Conservation (phyloP, 2,329 filamentous ascomycete genomes). For the Fusarium sterilihyphosum region DNA sequence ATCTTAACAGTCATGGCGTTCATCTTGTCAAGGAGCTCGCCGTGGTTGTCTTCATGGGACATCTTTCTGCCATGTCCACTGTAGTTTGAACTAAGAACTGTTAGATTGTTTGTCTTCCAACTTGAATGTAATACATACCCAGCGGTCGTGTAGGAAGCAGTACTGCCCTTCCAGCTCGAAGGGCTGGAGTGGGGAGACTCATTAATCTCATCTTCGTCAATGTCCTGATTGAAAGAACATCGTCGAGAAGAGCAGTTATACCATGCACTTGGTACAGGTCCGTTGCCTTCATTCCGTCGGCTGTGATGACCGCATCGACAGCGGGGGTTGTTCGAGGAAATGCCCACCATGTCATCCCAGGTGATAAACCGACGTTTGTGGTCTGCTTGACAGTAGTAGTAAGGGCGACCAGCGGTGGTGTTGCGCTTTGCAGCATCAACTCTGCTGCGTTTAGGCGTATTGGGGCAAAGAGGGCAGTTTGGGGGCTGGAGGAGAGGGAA, state of each 20-base stretch:
- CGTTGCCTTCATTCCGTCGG: not conserved
- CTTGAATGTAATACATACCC: not conserved
- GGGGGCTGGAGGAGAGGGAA: not conserved
- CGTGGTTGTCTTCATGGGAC: not conserved
- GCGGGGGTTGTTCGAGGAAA: not conserved
- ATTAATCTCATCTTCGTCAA: not conserved
- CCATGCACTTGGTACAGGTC: not conserved
- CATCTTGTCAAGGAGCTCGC: not conserved
- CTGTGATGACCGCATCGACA: not conserved
- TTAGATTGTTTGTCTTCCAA: rapidly evolving
- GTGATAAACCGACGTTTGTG: not conserved
- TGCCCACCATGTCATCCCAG: not conserved
- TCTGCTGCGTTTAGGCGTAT: not conserved
- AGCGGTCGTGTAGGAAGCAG: not conserved
- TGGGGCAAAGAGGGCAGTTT: not conserved
- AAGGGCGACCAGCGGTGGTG: not conserved
- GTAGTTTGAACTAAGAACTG: not conserved
- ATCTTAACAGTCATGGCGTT: not conserved
- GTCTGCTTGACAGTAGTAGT: not conserved
- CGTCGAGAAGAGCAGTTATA: not conserved
- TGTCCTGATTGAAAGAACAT: not conserved
- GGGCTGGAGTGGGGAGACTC: not conserved
- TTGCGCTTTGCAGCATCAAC: not conserved
- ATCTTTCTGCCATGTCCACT: not conserved
- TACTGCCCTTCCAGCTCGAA: not conserved